phyloP scores from a whole-genome alignment of 176 grass and related monocot species.

The Calamus simplicifolius region DNA sequence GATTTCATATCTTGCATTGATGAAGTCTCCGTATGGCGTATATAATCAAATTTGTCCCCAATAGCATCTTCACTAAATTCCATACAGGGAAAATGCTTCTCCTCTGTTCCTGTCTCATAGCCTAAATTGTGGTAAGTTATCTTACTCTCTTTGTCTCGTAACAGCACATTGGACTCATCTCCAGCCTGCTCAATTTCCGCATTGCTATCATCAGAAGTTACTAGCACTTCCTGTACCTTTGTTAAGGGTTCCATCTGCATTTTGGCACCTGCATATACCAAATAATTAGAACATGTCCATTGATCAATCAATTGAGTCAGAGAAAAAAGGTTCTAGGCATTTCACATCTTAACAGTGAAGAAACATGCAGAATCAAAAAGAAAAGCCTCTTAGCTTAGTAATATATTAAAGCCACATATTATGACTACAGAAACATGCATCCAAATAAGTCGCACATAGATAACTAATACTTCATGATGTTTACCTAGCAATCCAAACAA shows the following conservation, averaged over 20 bases:
- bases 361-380: neutral
- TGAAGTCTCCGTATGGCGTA: constrained; percentile 5
- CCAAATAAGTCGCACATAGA: no score
- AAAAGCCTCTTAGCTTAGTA: neutral
- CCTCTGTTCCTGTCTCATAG: constrained; percentile 10
- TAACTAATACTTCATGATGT: no score
- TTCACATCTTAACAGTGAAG: no score
- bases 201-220: constrained; percentile 14
- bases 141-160: constrained; percentile 10
- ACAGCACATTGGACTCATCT: constrained; percentile 16
- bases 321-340: neutral
- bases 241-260: constrained; percentile 30
- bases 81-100: constrained; percentile 2
- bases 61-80: constrained; percentile 13
- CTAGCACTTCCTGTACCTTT: constrained; percentile 9
- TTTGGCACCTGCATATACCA: constrained; percentile 34
- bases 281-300: constrained; percentile 6
- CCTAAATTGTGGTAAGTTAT: constrained; percentile 4
- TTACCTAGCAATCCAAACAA: no score
- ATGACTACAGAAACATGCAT: no score
- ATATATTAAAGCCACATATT: neutral
- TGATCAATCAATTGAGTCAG: neutral
- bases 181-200: neutral
- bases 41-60: constrained; percentile 6
- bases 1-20: neutral